These are phyloP conservation scores for Diaporthe nobilis DNA, from an alignment of 2,329 filamentous ascomycete genomes.

Conservation along the genomic window DNA sequence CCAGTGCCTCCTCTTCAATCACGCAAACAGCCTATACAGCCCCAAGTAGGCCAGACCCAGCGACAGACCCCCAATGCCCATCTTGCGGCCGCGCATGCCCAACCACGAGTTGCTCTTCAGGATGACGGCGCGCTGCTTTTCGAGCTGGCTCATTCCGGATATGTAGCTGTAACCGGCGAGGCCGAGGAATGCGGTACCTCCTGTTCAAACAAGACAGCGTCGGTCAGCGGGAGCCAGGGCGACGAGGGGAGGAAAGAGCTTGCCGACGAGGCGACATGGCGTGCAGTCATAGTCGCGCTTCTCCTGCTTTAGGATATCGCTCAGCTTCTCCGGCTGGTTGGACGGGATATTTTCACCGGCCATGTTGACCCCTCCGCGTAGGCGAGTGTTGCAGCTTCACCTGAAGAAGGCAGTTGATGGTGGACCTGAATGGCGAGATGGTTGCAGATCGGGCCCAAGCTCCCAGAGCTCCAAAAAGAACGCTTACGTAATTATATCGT, in stretches of 20 bases:
- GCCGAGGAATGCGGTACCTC: constrained; percentile 81
- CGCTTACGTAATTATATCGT: constrained; percentile 9
- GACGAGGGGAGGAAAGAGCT: constrained; percentile 48
- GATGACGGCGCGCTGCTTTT: constrained; percentile 75
- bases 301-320: constrained; percentile 67
- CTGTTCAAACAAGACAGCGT: constrained; percentile 56
- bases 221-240: not conserved
- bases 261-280: constrained; percentile 80
- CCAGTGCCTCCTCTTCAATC: constrained; percentile 43
- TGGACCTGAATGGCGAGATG: not conserved
- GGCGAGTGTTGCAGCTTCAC: not conserved
- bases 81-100: constrained; percentile 78
- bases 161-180: constrained; percentile 84
- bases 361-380: constrained; percentile 51
- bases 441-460: not conserved
- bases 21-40: constrained; percentile 76
- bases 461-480: not conserved
- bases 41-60: constrained; percentile 78
- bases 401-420: not conserved
- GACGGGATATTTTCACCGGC: constrained; percentile 63
- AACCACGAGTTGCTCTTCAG: constrained; percentile 78
- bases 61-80: constrained; percentile 78
- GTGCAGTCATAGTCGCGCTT: constrained; percentile 77
- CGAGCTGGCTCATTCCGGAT: constrained; percentile 80
- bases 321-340: constrained; percentile 73